phyloP scores from a whole-genome alignment of 2,329 filamentous ascomycete genomes.

The Macroventuria anomochaeta region DNA sequence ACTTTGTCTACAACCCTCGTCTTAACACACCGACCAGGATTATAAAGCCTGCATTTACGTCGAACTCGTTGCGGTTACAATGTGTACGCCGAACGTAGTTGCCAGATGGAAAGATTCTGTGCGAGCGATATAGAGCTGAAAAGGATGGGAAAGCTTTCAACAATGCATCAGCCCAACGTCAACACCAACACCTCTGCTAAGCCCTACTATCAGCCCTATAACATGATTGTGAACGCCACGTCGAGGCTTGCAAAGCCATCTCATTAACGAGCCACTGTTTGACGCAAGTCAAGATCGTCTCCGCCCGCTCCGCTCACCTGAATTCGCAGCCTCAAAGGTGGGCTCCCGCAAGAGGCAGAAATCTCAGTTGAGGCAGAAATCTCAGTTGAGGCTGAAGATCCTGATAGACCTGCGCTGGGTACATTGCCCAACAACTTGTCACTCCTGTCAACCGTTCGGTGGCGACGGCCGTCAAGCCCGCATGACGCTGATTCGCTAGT shows the following conservation, averaged over 20 bases:
- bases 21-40: neutral
- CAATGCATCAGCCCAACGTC: neutral
- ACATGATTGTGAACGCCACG: neutral
- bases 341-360: neutral
- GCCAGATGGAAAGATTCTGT: neutral
- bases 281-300: neutral
- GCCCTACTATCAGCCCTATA: neutral
- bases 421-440: constrained; percentile 15
- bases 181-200: neutral
- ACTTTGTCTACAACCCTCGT: neutral
- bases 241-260: neutral
- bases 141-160: neutral
- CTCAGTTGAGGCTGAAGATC: constrained; percentile 13
- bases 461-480: constrained; percentile 1
- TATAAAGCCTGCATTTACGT: neutral
- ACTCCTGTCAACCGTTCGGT: constrained; percentile 2
- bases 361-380: constrained; percentile 11
- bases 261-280: neutral
- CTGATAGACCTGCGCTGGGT: constrained; percentile 3
- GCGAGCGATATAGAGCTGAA: neutral
- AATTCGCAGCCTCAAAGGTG: neutral
- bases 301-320: neutral
- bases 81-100: neutral
- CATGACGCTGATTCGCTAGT: constrained; percentile 2
- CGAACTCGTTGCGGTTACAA: neutral